Base-by-base conservation (phyloP, 208 protist species). In the Zelonia costaricensis region DNA sequence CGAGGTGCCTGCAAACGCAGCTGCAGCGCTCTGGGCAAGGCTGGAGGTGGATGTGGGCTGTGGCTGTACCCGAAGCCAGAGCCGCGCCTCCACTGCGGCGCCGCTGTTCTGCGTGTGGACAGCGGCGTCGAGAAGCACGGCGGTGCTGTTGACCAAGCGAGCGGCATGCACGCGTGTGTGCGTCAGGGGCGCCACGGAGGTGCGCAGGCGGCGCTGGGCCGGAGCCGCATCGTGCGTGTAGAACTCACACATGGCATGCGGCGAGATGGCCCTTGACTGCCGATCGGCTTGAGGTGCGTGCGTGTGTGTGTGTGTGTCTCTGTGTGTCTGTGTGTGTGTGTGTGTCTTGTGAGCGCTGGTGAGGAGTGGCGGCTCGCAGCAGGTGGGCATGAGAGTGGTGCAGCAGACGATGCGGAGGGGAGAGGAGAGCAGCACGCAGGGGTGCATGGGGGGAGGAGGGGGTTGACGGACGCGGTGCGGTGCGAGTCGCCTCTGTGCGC, bases 21-120 rank as follows among this genome's bases (percentile, higher is more conserved):
- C n/a, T 9, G 12, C 18, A 28, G n/a, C 35, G 10, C 16, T 42
- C 31, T 7, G 1, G 1, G 30, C 8, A 23, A 23, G 15, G 40
- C 31, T 56, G n/a, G n/a, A n/a, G n/a, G n/a, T n/a, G n/a, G n/a
- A n/a, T n/a, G n/a, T n/a, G 51, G 33, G 33, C 33, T 38, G 33
- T 38, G 20, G 25, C 18, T 48, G 15, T 7, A 70, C 18, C 22
- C 16, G 55, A 8, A 70, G 33, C 63, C 63, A 70, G 6, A 70
- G 13, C 20, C 40, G 51, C 36, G 51, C 51, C 51, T 31, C 44
- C 23, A n/a, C 31, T 6, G 44, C n/a, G 6, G 1, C 23, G 30
- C 40, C 42, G 33, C 13, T 22, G 16, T 30, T 28, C 5, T 51
- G 42, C 16, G 25, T 36, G 12, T 47, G 23, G 1, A 31, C 13